Evolutionary conservation across 2,329 filamentous ascomycete species (phyloP).

Genomic region (Aureobasidium sp.): DNA sequence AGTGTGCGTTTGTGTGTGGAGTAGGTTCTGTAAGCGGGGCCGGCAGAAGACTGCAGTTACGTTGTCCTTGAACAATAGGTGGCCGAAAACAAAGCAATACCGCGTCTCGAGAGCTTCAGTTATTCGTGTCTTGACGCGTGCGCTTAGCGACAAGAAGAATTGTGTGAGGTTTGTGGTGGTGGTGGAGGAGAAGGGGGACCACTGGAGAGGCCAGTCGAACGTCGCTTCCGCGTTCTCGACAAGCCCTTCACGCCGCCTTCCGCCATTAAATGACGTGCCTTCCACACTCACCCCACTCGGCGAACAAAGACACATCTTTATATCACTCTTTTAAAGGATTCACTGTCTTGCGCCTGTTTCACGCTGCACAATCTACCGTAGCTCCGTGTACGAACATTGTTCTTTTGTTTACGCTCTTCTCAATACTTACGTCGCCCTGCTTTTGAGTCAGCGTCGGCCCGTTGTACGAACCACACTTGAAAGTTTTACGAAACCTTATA

Average conservation of each 20-base stretch:
- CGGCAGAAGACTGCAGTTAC: not conserved
- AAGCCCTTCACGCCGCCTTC: not conserved
- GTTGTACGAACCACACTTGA: not conserved
- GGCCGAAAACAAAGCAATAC: not conserved
- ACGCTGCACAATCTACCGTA: not conserved
- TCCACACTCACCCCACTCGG: not conserved
- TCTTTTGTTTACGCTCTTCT: not conserved
- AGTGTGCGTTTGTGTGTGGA: not conserved
- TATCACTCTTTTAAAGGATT: not conserved
- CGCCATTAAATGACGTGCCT: not conserved
- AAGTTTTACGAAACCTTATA: not conserved
- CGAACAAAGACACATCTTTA: not conserved
- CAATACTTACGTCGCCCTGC: not conserved
- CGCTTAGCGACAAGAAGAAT: not conserved
- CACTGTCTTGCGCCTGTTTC: not conserved
- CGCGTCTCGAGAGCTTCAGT: not conserved
- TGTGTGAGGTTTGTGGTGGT: not conserved
- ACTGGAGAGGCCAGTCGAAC: not conserved
- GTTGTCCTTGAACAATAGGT: conserved; percentile 3
- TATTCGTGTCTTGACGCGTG: not conserved
- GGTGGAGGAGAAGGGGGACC: not conserved
- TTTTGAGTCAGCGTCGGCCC: not conserved
- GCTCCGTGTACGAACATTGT: too few species aligned
- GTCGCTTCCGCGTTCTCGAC: not conserved
- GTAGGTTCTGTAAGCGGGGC: conserved; percentile 9